Evolutionary conservation across 2,329 filamentous ascomycete genomes (phyloP), one percentile per base, ranked within the genome.

Genomic region (Didymella keratinophila): DNA sequence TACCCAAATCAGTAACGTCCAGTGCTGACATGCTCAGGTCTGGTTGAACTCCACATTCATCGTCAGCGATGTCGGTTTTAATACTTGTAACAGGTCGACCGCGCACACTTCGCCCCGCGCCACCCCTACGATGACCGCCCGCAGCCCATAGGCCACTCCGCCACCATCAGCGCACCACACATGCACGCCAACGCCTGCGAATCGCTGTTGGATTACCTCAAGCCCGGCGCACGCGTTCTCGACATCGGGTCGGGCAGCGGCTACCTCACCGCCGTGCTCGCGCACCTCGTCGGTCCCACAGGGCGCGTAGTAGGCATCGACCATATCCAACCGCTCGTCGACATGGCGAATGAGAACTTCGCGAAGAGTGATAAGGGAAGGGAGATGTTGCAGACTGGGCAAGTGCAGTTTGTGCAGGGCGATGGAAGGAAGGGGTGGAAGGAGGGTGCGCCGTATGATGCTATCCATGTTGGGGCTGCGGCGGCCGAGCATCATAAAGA

Each of bases 391-490:
- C 82, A 83, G 1, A 79, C 76, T 0, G 90, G 89, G 0, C 84
- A 82, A 69, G 85, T 93, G 41, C 81, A 82, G 56, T 96, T 96
- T 71, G 82, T 93, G 1, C 82, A 87, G 0, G 93, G 87, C 0
- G 93, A 97, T 78, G 81, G 81, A 12, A 67, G 81, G 60, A 71
- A 76, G 52, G 81, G 81, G 3, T 83, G 76, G 75, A 56, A 49
- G 27, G 78, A 81, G 12, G 82, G 79, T 61, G 67, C 71, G 18
- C 83, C 87, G 0, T 99, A 94, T 83, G 92, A 98, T 82, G 93
- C 91, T 2, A 98, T 99, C 59, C 95, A 98, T 74, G 95, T 98
- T 2, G 95, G 95, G 0, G 95, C 95, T 0, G 91, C 92, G 8
- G 94, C 94, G 0, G 84, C 80, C 23, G 84, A 87, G 71, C 78